Conservation (phyloP, 1,284 basidiomycete species). For the Volvariella volvacea region DNA sequence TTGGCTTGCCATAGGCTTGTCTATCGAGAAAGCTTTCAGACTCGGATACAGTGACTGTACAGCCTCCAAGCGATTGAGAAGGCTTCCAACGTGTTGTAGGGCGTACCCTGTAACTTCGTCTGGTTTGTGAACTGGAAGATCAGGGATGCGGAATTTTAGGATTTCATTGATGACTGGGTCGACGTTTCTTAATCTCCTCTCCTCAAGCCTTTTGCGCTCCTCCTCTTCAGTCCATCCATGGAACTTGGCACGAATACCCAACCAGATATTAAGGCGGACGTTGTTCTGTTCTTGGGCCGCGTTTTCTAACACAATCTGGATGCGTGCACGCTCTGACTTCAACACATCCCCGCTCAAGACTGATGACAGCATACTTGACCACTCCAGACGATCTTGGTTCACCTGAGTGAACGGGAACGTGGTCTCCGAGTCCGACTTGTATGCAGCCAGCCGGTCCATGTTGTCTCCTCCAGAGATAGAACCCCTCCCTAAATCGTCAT, state of each 20-base stretch:
- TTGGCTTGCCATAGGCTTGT: slow-evolving; percentile 69
- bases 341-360: slow-evolving; percentile 91
- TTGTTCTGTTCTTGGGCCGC: slow-evolving; percentile 66
- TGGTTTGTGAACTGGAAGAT: slow-evolving; percentile 30
- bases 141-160: slow-evolving; percentile 58
- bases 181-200: slow-evolving; percentile 74
- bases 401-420: slow-evolving; percentile 59
- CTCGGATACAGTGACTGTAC: slow-evolving; percentile 86
- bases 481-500: slow-evolving; percentile 47
- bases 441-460: slow-evolving; percentile 45
- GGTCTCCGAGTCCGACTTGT: slow-evolving; percentile 52
- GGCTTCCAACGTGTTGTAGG: slow-evolving; percentile 63
- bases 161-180: slow-evolving; percentile 84
- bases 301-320: slow-evolving; percentile 66
- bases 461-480: slow-evolving; percentile 31
- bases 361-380: slow-evolving; percentile 91
- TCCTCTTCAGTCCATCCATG: slow-evolving; percentile 77
- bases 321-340: slow-evolving; percentile 88
- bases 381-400: slow-evolving; percentile 81
- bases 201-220: slow-evolving; percentile 78
- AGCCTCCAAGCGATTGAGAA: slow-evolving; percentile 78
- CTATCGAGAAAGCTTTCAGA: slow-evolving; percentile 71
- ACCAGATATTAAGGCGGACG: slow-evolving; percentile 72
- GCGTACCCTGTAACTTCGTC: slow-evolving; percentile 43
- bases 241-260: slow-evolving; percentile 84